These are phyloP conservation scores for Trametes pubescens DNA, from an alignment of 1,284 basidiomycete genomes.

Conservation along the genomic window DNA sequence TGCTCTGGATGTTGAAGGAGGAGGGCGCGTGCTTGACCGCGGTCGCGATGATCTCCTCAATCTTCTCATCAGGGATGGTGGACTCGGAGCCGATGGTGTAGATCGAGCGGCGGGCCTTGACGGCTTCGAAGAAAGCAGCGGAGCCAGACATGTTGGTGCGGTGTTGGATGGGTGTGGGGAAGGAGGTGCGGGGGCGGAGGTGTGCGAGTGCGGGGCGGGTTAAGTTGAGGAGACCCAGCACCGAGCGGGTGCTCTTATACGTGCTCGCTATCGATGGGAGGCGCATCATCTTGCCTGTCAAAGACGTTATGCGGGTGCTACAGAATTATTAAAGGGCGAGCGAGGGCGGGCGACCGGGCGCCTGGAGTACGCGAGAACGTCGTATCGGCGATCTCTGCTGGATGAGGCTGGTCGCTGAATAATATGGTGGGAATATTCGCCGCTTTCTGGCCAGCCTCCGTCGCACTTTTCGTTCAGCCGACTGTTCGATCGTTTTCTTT, in stretches of 20 bases:
- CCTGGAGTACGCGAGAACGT: constrained; percentile 1
- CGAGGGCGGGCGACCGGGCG: background rate
- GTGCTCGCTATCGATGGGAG: constrained; percentile 19
- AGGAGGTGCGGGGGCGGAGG: background rate
- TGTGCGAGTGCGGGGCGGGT: constrained; percentile 10
- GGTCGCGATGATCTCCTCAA: constrained; percentile 36
- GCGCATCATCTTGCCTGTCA: constrained; percentile 20
- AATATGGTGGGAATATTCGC: constrained; percentile 7
- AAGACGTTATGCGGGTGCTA: background rate
- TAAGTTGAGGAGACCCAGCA: constrained; percentile 1
- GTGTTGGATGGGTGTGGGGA: background rate
- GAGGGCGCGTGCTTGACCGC: constrained; percentile 37
- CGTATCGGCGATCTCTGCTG: background rate
- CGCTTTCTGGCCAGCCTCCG: background rate
- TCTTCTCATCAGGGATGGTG: constrained; percentile 36
- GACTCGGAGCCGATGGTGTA: constrained; percentile 36
- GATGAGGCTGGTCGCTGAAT: constrained; percentile 2
- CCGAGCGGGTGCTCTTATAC: constrained; percentile 8
- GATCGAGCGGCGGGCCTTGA: constrained; percentile 37
- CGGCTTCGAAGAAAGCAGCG: constrained; percentile 35
- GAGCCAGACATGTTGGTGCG: constrained; percentile 34
- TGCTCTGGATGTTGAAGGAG: constrained; percentile 39
- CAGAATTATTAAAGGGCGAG: background rate
- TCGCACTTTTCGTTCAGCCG: constrained; percentile 1
- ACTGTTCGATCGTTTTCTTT: background rate